Evolutionary conservation across 495 filamentous ascomycete species (phyloP).

Genomic region (Penicillium bialowiezense): DNA sequence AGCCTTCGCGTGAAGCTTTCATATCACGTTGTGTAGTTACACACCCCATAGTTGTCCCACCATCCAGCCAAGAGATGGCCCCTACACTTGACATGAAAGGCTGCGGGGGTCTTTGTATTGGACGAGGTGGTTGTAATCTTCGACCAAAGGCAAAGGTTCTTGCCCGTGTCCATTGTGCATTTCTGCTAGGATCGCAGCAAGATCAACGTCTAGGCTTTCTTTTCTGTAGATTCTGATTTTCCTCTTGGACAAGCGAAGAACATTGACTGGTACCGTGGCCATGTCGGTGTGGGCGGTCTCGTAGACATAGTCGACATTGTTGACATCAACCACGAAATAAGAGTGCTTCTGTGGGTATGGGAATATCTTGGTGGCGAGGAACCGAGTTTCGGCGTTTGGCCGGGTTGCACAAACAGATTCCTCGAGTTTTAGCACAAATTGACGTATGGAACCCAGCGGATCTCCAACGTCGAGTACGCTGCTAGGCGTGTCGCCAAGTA

Average conservation of each 20-base stretch:
- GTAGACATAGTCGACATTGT: conserved; percentile 18
- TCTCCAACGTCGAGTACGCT: conserved; percentile 9
- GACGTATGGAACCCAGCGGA: conserved; percentile 9
- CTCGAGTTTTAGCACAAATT: conserved; percentile 9
- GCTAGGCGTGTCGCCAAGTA: conserved; percentile 14
- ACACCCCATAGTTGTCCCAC: too few relatives aligned
- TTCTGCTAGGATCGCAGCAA: conserved; percentile 4
- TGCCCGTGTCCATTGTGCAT: conserved; percentile 15
- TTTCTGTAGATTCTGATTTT: conserved; percentile 3
- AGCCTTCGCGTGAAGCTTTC: too few relatives aligned
- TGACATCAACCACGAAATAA: conserved; percentile 15
- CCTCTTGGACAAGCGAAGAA: conserved; percentile 12
- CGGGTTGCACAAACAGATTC: background rate
- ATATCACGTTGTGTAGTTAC: too few relatives aligned
- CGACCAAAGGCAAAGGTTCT: conserved; percentile 15
- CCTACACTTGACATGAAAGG: too few relatives aligned
- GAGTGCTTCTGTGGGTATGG: conserved; percentile 5
- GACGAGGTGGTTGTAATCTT: background rate
- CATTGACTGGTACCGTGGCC: conserved; percentile 9
- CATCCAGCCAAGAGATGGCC: too few relatives aligned
- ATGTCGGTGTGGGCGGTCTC: conserved; percentile 11
- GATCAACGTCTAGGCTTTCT: background rate
- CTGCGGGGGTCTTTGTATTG: background rate
- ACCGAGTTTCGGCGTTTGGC: conserved; percentile 4
- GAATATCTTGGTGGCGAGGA: conserved; percentile 10